phyloP scores from a whole-genome alignment of 768 basidiomycete genomes.

The Sporobolomyces pararoseus region DNA sequence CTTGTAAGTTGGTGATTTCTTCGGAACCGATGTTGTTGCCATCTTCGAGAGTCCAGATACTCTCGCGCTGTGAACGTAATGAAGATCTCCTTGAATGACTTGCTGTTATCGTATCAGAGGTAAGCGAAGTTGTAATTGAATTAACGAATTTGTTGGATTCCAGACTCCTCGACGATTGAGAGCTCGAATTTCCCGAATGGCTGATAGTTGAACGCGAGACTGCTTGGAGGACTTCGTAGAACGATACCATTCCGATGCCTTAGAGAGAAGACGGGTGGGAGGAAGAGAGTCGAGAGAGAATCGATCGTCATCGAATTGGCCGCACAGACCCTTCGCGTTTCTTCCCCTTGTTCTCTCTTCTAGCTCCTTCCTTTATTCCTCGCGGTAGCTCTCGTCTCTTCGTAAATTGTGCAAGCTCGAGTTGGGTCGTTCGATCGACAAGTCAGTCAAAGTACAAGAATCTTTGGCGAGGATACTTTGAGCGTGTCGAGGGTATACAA shows the following conservation, averaged over 20 bases:
- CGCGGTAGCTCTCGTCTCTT: too few relatives aligned
- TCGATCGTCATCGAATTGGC: not conserved
- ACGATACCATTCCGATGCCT: constrained; percentile 12
- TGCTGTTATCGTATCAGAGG: not conserved
- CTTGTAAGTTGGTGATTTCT: not conserved
- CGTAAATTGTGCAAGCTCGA: too few relatives aligned
- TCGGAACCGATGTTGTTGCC: not conserved
- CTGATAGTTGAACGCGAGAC: constrained; percentile 6
- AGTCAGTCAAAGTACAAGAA: too few relatives aligned
- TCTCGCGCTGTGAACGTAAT: not conserved
- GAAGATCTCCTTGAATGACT: too few relatives aligned
- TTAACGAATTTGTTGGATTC: not conserved
- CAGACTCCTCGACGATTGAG: not conserved
- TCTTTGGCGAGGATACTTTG: too few relatives aligned
- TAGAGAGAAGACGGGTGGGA: not conserved
- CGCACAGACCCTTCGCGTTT: not conserved
- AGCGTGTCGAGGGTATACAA: too few relatives aligned
- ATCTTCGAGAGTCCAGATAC: not conserved
- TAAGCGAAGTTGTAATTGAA: not conserved
- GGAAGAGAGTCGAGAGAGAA: not conserved
- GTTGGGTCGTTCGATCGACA: too few relatives aligned
- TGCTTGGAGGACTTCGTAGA: constrained; percentile 23
- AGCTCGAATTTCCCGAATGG: not conserved
- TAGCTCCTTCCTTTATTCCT: too few relatives aligned
- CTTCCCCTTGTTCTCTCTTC: not conserved